Conservation (phyloP, 192 early-diverging fungal genomes). For the Linnemannia elongata region DNA sequence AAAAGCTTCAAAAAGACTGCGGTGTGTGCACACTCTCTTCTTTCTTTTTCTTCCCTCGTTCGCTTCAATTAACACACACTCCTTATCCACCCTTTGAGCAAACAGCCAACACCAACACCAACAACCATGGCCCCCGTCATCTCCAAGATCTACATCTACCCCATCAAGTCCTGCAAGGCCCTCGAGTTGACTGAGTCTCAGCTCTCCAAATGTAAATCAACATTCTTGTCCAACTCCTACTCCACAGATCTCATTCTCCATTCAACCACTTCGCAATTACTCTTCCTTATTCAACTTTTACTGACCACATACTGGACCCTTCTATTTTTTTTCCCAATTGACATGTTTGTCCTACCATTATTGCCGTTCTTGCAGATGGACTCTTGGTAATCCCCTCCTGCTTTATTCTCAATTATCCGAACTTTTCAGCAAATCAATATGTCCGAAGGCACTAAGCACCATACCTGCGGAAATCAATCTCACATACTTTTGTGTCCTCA, state of each 20-base stretch:
- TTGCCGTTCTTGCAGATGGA: background rate
- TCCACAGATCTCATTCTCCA: too few species aligned
- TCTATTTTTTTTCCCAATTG: background rate
- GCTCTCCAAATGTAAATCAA: conserved; percentile 39
- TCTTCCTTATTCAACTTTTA: background rate
- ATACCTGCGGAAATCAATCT: conserved; percentile 32
- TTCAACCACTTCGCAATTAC: background rate
- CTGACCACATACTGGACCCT: background rate
- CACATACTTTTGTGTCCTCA: background rate
- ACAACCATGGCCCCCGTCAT: conserved; percentile 42
- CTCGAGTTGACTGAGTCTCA: conserved; percentile 56
- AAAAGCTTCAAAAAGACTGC: conserved; percentile 2
- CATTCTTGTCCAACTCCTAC: background rate
- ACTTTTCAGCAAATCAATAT: background rate
- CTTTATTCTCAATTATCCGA: background rate
- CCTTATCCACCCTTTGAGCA: background rate
- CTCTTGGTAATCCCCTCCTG: background rate
- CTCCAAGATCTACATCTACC: conserved; percentile 64
- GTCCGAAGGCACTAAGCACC: background rate
- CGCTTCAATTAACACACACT: background rate
- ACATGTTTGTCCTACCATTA: background rate
- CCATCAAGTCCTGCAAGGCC: conserved; percentile 69
- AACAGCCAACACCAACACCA: background rate
- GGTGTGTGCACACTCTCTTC: background rate
- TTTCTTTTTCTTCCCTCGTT: conserved; percentile 3